phyloP scores from a whole-genome alignment of 495 filamentous ascomycete species.

The Evernia prunastri region DNA sequence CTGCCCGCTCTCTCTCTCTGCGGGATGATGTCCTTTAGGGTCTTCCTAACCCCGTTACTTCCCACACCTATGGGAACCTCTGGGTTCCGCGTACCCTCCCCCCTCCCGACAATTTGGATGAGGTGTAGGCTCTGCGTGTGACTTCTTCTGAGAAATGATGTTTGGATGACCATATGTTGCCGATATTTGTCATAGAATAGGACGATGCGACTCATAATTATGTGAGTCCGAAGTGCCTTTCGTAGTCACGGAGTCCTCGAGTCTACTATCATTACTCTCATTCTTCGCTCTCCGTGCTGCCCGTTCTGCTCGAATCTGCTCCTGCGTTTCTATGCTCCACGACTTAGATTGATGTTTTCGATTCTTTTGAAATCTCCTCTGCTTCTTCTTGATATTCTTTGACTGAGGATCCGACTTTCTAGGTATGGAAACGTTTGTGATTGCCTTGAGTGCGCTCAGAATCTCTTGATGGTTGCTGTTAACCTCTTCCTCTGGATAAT shows the following conservation, averaged over 20 bases:
- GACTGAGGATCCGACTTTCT: background rate
- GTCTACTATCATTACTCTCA: background rate
- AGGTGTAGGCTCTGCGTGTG: no score
- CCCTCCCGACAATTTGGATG: no score
- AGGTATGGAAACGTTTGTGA: background rate
- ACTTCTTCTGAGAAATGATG: no score
- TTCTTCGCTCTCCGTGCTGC: conserved; percentile 2
- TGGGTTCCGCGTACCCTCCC: no score
- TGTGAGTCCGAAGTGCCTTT: background rate
- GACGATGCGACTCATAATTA: background rate
- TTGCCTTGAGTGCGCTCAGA: background rate
- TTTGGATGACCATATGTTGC: background rate
- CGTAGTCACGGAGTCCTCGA: conserved; percentile 1
- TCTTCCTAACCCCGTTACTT: no score
- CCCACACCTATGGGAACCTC: no score
- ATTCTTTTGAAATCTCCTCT: background rate
- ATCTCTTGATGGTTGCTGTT: conserved; percentile 6
- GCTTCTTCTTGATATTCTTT: conserved; percentile 8
- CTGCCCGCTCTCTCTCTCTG: no score
- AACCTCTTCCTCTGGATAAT: conserved; percentile 1
- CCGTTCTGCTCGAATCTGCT: background rate
- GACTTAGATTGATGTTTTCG: background rate
- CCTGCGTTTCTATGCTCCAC: background rate
- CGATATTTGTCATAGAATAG: background rate
- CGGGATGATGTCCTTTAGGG: no score